A percentile compares a stretch with the other conserved stretches of the same genome.
Conservation (phyloP, 2,329 filamentous ascomycete species). For the Podosphaera aphanis region DNA sequence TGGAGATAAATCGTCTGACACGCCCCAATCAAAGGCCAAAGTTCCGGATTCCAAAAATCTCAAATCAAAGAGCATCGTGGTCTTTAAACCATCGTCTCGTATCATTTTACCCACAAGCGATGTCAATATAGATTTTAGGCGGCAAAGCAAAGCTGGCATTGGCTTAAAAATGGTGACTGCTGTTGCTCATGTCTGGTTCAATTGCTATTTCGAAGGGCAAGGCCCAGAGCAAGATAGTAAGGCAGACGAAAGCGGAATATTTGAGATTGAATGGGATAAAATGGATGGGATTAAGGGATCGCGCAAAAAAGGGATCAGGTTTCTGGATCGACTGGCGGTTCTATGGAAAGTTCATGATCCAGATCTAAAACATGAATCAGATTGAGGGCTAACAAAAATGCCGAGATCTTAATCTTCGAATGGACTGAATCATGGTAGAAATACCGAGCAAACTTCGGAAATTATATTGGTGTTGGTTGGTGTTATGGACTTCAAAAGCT, state of each 20-base stretch:
- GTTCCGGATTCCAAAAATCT: constrained; percentile 2
- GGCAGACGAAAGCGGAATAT: constrained; percentile 45
- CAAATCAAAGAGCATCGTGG: constrained; percentile 37
- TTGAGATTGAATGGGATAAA: constrained; percentile 47
- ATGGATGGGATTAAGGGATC: constrained; percentile 94
- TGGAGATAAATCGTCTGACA: constrained; percentile 28
- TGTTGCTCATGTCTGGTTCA: constrained; percentile 93
- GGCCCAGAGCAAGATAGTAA: constrained; percentile 44
- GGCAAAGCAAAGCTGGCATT: constrained; percentile 56
- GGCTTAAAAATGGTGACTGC: constrained; percentile 78
- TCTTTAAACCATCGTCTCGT: constrained; percentile 48
- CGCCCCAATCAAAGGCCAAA: constrained; percentile 19
- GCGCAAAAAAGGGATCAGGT: constrained; percentile 54
- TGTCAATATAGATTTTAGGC: constrained; percentile 73
- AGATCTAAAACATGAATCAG: background rate
- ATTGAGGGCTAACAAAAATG: background rate
- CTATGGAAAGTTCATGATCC: constrained; percentile 42
- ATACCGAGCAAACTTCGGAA: no score
- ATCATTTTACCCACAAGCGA: constrained; percentile 60
- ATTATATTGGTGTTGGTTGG: no score
- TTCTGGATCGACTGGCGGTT: constrained; percentile 61
- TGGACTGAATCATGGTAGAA: no score
- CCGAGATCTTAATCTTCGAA: no score
- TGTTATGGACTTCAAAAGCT: no score
- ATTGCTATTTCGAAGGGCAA: constrained; percentile 70